Evolutionary conservation across 148 eudicot genomes (phyloP).

Genomic region (Chenopodium quinoa): DNA sequence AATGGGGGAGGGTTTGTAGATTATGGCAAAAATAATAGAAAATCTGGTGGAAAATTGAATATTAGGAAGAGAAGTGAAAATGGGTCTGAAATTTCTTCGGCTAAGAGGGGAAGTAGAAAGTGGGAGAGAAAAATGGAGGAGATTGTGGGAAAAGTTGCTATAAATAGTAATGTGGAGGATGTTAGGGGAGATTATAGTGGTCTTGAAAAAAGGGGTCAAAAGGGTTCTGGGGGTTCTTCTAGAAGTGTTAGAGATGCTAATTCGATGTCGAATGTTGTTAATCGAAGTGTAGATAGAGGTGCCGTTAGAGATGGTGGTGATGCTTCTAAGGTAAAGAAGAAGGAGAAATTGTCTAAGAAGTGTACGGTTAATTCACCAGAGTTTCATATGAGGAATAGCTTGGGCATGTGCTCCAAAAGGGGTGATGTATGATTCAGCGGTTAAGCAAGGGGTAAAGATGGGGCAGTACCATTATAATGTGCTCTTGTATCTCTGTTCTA

Average conservation of each 20-base stretch:
- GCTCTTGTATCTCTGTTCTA: slow-evolving; percentile 78
- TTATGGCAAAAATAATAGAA: slow-evolving; percentile 9
- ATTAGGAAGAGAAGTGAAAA: slow-evolving; percentile 21
- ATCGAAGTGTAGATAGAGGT: slow-evolving; percentile 17
- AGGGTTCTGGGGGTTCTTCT: slow-evolving; percentile 29
- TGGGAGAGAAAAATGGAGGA: slow-evolving; percentile 19
- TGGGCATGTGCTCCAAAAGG: slow-evolving; percentile 74
- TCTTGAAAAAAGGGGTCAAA: slow-evolving; percentile 19
- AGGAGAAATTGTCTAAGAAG: slow-evolving; percentile 42
- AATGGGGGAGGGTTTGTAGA: slow-evolving; percentile 3
- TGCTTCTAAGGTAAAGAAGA: slow-evolving; percentile 31
- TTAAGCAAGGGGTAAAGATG: slow-evolving; percentile 41
- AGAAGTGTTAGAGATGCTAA: slow-evolving; percentile 23
- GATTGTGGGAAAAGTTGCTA: slow-evolving; percentile 23
- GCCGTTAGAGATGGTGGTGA: slow-evolving; percentile 15
- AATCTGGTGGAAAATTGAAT: slow-evolving; percentile 11
- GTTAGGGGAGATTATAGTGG: slow-evolving; percentile 5
- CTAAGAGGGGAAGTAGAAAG: background rate
- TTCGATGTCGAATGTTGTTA: slow-evolving; percentile 8
- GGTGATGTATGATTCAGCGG: slow-evolving; percentile 80
- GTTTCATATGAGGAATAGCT: slow-evolving; percentile 41
- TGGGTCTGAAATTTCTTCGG: slow-evolving; percentile 33
- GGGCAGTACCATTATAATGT: slow-evolving; percentile 75
- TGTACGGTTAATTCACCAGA: slow-evolving; percentile 36
- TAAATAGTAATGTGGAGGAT: slow-evolving; percentile 24